phyloP scores from a whole-genome alignment of 2,329 filamentous ascomycete species.

The Botrytis deweyae region DNA sequence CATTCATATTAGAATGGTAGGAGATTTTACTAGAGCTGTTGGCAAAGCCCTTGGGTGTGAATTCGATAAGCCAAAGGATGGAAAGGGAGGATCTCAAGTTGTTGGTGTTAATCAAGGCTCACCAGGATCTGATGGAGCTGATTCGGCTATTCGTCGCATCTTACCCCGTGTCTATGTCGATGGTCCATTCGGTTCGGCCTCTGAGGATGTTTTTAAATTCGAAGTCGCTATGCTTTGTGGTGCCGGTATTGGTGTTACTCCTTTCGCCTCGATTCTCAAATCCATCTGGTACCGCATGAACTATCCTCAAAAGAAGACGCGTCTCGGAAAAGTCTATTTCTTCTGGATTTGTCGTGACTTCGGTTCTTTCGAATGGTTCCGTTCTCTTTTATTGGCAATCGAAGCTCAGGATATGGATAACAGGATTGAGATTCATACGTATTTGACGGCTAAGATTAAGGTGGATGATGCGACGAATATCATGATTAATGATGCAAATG shows the following conservation, averaged over 20 bases:
- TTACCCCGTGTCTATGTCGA: constrained; percentile 80
- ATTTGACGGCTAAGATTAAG: constrained; percentile 84
- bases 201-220: constrained; percentile 88
- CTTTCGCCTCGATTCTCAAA: constrained; percentile 83
- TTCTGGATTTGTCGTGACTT: constrained; percentile 92
- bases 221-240: constrained; percentile 77
- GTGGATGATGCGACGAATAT: constrained; percentile 84
- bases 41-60: constrained; percentile 74
- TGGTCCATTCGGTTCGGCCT: constrained; percentile 81
- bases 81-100: constrained; percentile 56
- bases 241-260: constrained; percentile 82
- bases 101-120: constrained; percentile 64
- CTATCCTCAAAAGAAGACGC: constrained; percentile 76
- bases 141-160: constrained; percentile 69
- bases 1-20: constrained; percentile 79
- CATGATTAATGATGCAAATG: constrained; percentile 87
- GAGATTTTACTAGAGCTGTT: constrained; percentile 74
- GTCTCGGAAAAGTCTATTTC: constrained; percentile 84
- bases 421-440: constrained; percentile 86
- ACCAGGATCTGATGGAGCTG: constrained; percentile 51
- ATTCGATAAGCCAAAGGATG: constrained; percentile 57
- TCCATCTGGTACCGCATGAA: constrained; percentile 94
- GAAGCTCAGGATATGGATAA: constrained; percentile 82
- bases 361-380: constrained; percentile 87
- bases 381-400: constrained; percentile 77